Base-by-base conservation (phyloP, 139 green algal genomes). In the Eudorina sp. region DNA sequence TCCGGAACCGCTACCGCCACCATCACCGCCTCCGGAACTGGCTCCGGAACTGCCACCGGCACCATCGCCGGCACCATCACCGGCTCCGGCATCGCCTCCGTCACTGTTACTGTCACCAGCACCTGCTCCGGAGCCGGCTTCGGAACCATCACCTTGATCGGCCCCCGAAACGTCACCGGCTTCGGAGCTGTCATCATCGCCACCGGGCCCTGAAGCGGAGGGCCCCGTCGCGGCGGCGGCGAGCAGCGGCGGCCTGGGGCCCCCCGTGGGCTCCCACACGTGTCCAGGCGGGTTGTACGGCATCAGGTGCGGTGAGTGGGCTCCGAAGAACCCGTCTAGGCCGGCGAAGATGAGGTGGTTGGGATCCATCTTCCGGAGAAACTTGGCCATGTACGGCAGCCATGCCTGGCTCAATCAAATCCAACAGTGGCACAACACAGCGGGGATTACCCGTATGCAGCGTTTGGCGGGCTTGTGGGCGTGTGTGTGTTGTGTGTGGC, bases 301-400 rank as follows among this genome's bases (percentile, higher is more conserved):
- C 72, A 89, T 23, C n/a, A 88, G 85, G 53, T 92, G 90, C 4
- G 90, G 90, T 45, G 78, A 89, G 70, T 74, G 31, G 23, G 53
- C 25, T 0, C 90, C 90, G 80, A 92, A 90, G 31, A 90, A 72
- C 31, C 90, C 90, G 23, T 90, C 82, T 6, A 78, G 64, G 21
- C 82, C 82, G 36, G 46, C 43, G 46, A 80, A 58, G 46, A 88
- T 79, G 34, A 88, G 64, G 45, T 88, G 82, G 82, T 88, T 88
- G 66, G 82, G 82, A n/a, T 88, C 82, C 82, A 88, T 88, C 2
- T 27, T 14, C 27, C 90, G 85, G 51, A 92, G 73, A 46, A 88
- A 88, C 40, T 73, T 81, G 8, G 90, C 85, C 81, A 89, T 79
- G 70, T 90, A 92, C 9, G 90, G 85, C 36, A 92, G 62, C 90